A percentile compares a stretch with the other conserved stretches of the same genome.
Conservation (phyloP, 768 basidiomycete species). For the Coprinopsis marcescibilis region DNA sequence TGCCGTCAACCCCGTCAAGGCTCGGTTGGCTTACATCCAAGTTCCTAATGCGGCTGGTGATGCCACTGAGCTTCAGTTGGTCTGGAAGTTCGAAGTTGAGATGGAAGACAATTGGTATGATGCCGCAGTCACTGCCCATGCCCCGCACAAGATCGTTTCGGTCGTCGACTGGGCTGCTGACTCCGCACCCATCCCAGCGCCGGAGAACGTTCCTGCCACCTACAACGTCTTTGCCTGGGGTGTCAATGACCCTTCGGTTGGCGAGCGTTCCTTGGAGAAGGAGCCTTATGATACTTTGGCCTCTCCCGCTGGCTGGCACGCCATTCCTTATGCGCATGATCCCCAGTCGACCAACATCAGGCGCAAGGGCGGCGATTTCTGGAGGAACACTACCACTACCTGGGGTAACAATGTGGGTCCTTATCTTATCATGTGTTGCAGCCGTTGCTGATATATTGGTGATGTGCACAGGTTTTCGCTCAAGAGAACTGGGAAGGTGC, state of each 20-base stretch:
- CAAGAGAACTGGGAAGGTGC: conserved; percentile 90
- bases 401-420: conserved; percentile 74
- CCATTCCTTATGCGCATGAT: conserved; percentile 67
- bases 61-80: conserved; percentile 58
- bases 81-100: conserved; percentile 93
- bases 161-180: conserved; percentile 96
- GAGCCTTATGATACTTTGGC: conserved; percentile 75
- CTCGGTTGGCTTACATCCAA: conserved; percentile 74
- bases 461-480: conserved; percentile 64
- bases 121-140: conserved; percentile 65
- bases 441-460: conserved; percentile 1
- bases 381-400: conserved; percentile 71
- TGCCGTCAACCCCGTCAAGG: conserved; percentile 75
- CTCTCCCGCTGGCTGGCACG: conserved; percentile 90
- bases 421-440: neutral
- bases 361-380: conserved; percentile 28
- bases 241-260: conserved; percentile 76
- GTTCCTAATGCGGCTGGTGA: conserved; percentile 62
- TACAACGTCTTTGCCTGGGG: conserved; percentile 82
- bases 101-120: conserved; percentile 98
- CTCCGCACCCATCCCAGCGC: conserved; percentile 46
- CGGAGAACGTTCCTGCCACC: conserved; percentile 30
- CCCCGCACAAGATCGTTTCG: conserved; percentile 77
- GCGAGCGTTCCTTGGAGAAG: conserved; percentile 49
- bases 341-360: conserved; percentile 38